Evolutionary conservation across 768 basidiomycete genomes (phyloP), one percentile per base, ranked within the genome.

Genomic region (Fomitopsis pulvina): DNA sequence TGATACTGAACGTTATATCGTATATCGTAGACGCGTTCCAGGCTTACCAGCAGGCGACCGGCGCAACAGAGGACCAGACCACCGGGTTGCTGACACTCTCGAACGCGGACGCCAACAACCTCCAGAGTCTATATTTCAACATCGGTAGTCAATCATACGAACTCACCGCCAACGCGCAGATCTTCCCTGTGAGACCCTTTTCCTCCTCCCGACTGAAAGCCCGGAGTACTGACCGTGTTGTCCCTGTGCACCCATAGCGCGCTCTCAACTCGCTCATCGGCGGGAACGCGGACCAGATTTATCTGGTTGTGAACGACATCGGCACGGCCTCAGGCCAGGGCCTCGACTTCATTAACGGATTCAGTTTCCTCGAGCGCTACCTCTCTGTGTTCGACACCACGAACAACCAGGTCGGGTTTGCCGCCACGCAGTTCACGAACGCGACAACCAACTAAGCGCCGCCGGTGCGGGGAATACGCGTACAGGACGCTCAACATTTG

Each of bases 301-400:
- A 65, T 53, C 60, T 66, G 14, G 39, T 66, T 27, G 57, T 61
- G 10, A 45, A 29, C 26, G 59, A 61, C 53, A 45, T 59, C 41
- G 60, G 60, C 11, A 52, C 41, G 11, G 14, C 48, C 41, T 52
- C 52, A 6, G 64, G 62, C 27, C 39, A 52, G 28, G 66, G 64
- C 24, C 60, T 65, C 43, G 63, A 65, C 55, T 64, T 67, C 53
- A 61, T 65, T 52, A 53, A 60, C 50, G 64, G 64, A 25, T 52
- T 53, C 43, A 39, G 54, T 12, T 62, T 59, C 56, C 57, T 62
- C 34, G 65, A 77, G 55, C 67, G 75, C 6, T 75, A 64, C 63
- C 76, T 75, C 53, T 65, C 64, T 47, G 61, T 75, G 12, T 75
- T 57, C 52, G 72, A 77, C 53, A 66, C 67, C 10, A 54, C 54